Evolutionary conservation across 2,329 filamentous ascomycete species (phyloP).

Genomic region (Pseudocercospora eumusae): DNA sequence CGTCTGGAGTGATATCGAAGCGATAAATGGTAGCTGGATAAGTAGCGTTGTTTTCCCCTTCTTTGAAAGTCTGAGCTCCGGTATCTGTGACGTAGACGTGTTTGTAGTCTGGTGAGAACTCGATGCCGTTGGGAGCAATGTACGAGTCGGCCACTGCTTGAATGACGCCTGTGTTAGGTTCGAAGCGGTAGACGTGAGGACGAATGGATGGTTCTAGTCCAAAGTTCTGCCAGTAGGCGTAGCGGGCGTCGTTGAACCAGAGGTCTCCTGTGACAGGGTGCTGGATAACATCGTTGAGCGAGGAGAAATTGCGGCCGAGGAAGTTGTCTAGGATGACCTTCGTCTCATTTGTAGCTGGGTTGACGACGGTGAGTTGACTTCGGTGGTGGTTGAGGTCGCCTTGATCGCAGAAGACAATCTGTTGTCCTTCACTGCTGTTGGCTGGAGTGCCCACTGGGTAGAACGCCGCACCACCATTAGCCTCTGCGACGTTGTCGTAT

Average conservation of each 20-base stretch:
- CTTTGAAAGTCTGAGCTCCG: conserved; percentile 41
- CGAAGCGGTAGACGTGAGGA: conserved; percentile 62
- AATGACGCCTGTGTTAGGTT: conserved; percentile 54
- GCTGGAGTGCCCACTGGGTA: conserved; percentile 37
- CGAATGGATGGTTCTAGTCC: conserved; percentile 54
- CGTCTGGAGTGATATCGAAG: conserved; percentile 43
- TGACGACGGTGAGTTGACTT: conserved; percentile 34
- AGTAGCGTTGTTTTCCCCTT: conserved; percentile 40
- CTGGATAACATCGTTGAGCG: conserved; percentile 59
- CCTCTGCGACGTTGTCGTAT: conserved; percentile 34
- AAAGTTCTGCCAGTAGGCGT: conserved; percentile 53
- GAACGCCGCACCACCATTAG: conserved; percentile 38
- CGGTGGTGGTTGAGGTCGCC: conserved; percentile 32
- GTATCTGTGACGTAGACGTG: conserved; percentile 60
- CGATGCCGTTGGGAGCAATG: conserved; percentile 58
- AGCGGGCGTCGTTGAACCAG: conserved; percentile 64
- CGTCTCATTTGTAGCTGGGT: conserved; percentile 33
- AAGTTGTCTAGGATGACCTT: conserved; percentile 58
- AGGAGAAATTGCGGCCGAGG: conserved; percentile 63
- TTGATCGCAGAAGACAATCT: conserved; percentile 40
- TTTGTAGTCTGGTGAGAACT: conserved; percentile 57
- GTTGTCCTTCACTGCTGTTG: conserved; percentile 37
- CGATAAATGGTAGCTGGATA: conserved; percentile 48
- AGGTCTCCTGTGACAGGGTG: conserved; percentile 58
- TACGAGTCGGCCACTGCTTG: conserved; percentile 61